phyloP scores from a whole-genome alignment of 495 filamentous ascomycete genomes.

The Daldinia bambusicola region DNA sequence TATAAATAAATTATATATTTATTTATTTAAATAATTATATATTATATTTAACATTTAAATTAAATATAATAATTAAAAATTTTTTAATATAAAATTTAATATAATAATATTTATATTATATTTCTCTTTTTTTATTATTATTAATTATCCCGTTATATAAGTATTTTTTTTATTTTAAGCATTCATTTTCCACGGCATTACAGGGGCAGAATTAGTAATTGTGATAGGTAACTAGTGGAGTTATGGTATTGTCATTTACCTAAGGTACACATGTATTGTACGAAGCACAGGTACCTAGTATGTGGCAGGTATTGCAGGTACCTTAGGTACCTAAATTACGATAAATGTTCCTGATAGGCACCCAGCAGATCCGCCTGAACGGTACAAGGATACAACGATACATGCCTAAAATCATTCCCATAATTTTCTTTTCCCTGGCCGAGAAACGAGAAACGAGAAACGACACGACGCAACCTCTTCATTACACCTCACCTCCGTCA shows the following conservation, averaged over 20 bases:
- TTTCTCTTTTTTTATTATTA: neutral
- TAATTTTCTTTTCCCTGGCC: slow-evolving; percentile 34
- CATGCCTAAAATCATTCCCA: slow-evolving; percentile 31
- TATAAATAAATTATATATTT: no score
- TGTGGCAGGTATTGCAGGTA: neutral
- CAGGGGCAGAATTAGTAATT: slow-evolving; percentile 24
- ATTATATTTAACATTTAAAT: no score
- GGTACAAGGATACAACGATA: slow-evolving; percentile 24
- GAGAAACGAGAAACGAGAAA: slow-evolving; percentile 34
- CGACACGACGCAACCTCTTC: slow-evolving; percentile 36
- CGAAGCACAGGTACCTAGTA: no score
- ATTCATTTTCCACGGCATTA: neutral
- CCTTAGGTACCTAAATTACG: slow-evolving; percentile 2
- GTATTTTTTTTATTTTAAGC: neutral
- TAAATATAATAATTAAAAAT: no score
- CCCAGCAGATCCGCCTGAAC: slow-evolving; percentile 24
- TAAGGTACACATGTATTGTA: no score
- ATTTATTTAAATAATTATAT: no score
- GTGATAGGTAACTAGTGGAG: slow-evolving; percentile 6
- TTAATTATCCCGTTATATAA: neutral
- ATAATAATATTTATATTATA: neutral
- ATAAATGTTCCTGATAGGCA: slow-evolving; percentile 23
- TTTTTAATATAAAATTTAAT: no score
- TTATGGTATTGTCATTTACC: no score
- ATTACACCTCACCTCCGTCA: slow-evolving; percentile 1